Percentiles rank a stretch among this genome's conserved stretches.
Conservation (phyloP, 2,329 filamentous ascomycete genomes). For the Bipolaris sorokiniana region DNA sequence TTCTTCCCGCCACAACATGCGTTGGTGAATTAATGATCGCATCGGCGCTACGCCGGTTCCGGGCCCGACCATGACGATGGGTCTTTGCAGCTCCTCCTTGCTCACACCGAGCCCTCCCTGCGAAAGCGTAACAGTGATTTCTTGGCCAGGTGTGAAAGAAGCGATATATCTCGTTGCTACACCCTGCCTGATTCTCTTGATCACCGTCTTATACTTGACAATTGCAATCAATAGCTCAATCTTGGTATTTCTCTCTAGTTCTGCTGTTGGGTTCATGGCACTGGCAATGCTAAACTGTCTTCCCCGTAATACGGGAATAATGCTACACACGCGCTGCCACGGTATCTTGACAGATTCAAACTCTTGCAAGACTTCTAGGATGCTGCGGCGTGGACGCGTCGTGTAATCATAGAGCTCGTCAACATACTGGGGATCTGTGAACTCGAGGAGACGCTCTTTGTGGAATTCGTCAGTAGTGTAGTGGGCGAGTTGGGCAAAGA, state of each 20-base stretch:
- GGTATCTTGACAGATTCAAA: constrained; percentile 86
- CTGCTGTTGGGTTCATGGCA: constrained; percentile 56
- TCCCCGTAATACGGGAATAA: constrained; percentile 84
- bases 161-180: constrained; percentile 89
- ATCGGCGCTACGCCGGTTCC: constrained; percentile 89
- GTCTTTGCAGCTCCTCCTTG: constrained; percentile 54
- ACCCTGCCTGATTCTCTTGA: constrained; percentile 81
- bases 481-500: constrained; percentile 79
- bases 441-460: constrained; percentile 80
- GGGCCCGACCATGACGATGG: constrained; percentile 79
- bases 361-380: constrained; percentile 89
- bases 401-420: constrained; percentile 98
- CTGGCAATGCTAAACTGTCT: constrained; percentile 93
- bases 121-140: constrained; percentile 65
- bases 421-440: constrained; percentile 76
- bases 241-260: constrained; percentile 46
- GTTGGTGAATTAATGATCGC: constrained; percentile 79
- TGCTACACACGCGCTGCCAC: constrained; percentile 70
- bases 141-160: constrained; percentile 63
- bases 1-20: constrained; percentile 53
- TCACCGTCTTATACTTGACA: constrained; percentile 88
- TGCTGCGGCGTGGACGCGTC: constrained; percentile 84
- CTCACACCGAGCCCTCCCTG: constrained; percentile 56
- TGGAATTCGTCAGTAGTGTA: constrained; percentile 76
- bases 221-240: constrained; percentile 83